Conservation (phyloP, 1,284 basidiomycete genomes). For the Cutaneotrichosporon sp. region DNA sequence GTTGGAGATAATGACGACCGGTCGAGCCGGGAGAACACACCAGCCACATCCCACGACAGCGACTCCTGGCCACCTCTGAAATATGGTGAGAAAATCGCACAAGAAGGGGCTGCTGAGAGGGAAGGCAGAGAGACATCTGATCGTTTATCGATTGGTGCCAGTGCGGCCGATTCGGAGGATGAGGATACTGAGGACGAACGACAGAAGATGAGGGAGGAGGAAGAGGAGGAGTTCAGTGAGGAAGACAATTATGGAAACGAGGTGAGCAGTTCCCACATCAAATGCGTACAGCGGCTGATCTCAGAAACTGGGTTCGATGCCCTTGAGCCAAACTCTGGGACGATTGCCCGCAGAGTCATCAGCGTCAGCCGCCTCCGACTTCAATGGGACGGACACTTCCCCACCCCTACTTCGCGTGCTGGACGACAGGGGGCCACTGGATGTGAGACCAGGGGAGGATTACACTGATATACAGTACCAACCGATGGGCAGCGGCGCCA, state of each 20-base stretch:
- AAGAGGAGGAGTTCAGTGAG: constrained; percentile 31
- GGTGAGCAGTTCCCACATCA: no score
- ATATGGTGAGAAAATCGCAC: not conserved
- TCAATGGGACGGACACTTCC: no score
- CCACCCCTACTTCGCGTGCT: constrained; percentile 8
- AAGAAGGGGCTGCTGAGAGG: not conserved
- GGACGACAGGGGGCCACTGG: not conserved
- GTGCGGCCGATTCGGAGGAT: not conserved
- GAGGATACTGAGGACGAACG: constrained; percentile 10
- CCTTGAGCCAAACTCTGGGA: not conserved
- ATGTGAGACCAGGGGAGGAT: no score
- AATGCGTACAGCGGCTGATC: no score
- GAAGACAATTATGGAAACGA: constrained; percentile 32
- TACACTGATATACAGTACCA: not conserved
- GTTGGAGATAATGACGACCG: constrained; percentile 33
- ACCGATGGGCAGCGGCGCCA: constrained; percentile 64
- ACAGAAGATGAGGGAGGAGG: constrained; percentile 1
- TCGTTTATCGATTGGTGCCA: not conserved
- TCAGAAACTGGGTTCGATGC: no score
- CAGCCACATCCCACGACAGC: no score
- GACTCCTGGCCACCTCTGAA: not conserved
- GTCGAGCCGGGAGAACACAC: not conserved
- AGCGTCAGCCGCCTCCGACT: no score
- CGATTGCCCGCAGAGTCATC: not conserved
- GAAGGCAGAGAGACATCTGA: not conserved